These are phyloP conservation scores for Immersiella caudata DNA, from an alignment of 495 filamentous ascomycete species.

Conservation along the genomic window DNA sequence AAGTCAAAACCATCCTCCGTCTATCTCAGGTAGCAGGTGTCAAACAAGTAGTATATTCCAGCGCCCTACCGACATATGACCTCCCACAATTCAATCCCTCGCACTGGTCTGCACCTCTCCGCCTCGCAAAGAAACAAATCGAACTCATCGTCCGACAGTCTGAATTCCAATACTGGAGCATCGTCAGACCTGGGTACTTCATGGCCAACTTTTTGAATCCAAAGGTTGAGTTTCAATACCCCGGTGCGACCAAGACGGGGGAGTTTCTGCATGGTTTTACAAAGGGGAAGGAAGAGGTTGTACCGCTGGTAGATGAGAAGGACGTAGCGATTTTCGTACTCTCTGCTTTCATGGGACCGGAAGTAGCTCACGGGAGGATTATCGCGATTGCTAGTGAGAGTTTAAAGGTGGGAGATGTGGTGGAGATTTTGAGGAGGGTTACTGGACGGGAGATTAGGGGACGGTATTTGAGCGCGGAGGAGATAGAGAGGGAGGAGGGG, in stretches of 20 bases:
- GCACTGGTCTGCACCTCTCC: conserved; percentile 27
- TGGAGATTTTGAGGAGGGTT: conserved; percentile 36
- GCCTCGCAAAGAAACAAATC: conserved; percentile 38
- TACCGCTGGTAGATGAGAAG: conserved; percentile 49
- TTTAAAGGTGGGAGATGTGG: conserved; percentile 35
- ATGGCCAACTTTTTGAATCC: conserved; percentile 54
- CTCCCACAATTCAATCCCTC: conserved; percentile 23
- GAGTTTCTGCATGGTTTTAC: conserved; percentile 25
- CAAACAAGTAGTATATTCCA: conserved; percentile 45
- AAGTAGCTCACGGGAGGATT: conserved; percentile 40
- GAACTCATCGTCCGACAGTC: conserved; percentile 38
- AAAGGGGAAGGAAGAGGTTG: conserved; percentile 29
- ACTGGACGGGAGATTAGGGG: conserved; percentile 40
- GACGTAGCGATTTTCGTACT: conserved; percentile 54
- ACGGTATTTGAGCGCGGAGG: conserved; percentile 40
- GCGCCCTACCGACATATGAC: conserved; percentile 29
- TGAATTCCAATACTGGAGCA: conserved; percentile 46
- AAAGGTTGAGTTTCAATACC: conserved; percentile 38
- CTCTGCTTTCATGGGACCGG: conserved; percentile 47
- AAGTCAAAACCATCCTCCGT: conserved; percentile 45
- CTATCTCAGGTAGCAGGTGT: conserved; percentile 47
- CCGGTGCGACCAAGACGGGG: conserved; percentile 41
- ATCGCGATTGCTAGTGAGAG: conserved; percentile 47
- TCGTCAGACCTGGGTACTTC: conserved; percentile 52
- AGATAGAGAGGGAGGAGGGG: conserved; percentile 40